Percentiles rank a stretch among this genome's conserved stretches.
Evolutionary conservation across 805 yeast species (phyloP).

Genomic region (Candida gorgasii): DNA sequence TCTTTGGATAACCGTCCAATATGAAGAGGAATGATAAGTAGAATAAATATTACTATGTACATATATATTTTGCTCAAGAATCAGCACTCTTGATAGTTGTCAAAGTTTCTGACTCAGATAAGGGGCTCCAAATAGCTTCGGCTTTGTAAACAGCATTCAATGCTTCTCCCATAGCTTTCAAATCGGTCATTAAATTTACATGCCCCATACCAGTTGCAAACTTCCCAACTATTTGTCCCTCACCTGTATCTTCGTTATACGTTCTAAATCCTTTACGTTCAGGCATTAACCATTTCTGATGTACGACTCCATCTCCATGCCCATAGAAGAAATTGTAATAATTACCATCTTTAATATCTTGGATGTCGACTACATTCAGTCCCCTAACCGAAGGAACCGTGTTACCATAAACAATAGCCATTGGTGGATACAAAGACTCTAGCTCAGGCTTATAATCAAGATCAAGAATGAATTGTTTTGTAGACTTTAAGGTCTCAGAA

Average conservation of each 20-base stretch:
- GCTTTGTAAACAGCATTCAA: slow-evolving; percentile 60
- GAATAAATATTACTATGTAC: neutral
- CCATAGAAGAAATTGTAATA: slow-evolving; percentile 81
- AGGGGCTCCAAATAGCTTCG: slow-evolving; percentile 43
- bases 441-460: slow-evolving; percentile 54
- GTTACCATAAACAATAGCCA: slow-evolving; percentile 80
- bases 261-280: slow-evolving; percentile 60
- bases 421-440: slow-evolving; percentile 66
- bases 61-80: no score
- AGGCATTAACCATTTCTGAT: slow-evolving; percentile 81
- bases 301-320: slow-evolving; percentile 92
- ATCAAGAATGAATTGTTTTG: slow-evolving; percentile 58
- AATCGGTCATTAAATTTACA: slow-evolving; percentile 75
- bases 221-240: slow-evolving; percentile 63
- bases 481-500: slow-evolving; percentile 55
- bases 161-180: slow-evolving; percentile 71
- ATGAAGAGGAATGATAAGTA: slow-evolving; percentile 47
- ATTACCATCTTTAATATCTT: slow-evolving; percentile 68
- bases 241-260: slow-evolving; percentile 29
- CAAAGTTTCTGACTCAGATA: neutral
- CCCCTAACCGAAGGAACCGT: slow-evolving; percentile 85
- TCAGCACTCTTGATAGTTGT: no score
- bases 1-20: slow-evolving; percentile 77
- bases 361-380: slow-evolving; percentile 59
- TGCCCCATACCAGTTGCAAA: slow-evolving; percentile 70